These are phyloP conservation scores for Hypoxylon sp. DNA, from an alignment of 2,329 filamentous ascomycete species.

Conservation along the genomic window DNA sequence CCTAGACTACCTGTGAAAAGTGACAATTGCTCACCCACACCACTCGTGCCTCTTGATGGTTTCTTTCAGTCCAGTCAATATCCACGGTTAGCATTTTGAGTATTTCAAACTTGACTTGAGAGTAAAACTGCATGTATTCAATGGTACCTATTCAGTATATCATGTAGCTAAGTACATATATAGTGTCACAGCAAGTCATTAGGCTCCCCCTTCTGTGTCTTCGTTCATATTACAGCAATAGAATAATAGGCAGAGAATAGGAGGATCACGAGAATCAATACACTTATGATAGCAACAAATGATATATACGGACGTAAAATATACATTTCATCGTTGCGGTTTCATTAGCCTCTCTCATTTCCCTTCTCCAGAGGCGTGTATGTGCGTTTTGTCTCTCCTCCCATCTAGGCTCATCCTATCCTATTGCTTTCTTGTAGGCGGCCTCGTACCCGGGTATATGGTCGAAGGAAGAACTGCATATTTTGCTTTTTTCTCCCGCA, in stretches of 20 bases:
- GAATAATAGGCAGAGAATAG: neutral
- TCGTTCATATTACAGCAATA: neutral
- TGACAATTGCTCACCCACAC: neutral
- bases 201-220: conserved; percentile 3
- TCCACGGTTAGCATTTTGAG: neutral
- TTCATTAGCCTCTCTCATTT: conserved; percentile 5
- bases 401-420: conserved; percentile 12
- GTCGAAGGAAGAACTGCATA: conserved; percentile 10
- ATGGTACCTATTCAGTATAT: neutral
- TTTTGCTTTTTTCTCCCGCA: neutral
- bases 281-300: conserved; percentile 3
- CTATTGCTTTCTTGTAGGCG: conserved; percentile 5
- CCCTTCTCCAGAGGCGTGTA: neutral
- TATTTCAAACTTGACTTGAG: neutral
- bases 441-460: conserved; percentile 37
- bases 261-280: conserved; percentile 18
- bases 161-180: neutral
- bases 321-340: conserved; percentile 27
- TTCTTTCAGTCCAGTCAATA: neutral
- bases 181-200: conserved; percentile 19
- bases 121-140: neutral
- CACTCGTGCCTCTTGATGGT: neutral
- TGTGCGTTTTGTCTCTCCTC: neutral
- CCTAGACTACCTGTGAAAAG: neutral
- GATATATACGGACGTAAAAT: conserved; percentile 13